A percentile compares a stretch with the other conserved stretches of the same genome.
Conservation (phyloP, 1,284 basidiomycete species). For the Malassezia pachydermatis region DNA sequence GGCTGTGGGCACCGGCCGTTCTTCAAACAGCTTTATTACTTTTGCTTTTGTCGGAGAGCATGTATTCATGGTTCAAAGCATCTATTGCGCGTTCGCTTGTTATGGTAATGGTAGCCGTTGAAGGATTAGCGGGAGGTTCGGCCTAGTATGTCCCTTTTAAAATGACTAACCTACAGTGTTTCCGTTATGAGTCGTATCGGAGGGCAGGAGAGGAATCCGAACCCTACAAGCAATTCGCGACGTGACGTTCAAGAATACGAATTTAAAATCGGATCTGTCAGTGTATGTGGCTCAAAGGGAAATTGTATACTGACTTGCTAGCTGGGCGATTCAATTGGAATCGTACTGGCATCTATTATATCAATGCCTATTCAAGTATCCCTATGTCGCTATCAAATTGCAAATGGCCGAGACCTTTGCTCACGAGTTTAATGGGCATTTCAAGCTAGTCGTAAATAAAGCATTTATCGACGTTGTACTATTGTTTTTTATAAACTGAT, state of each 20-base stretch:
- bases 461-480: not conserved
- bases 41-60: slow-evolving; percentile 57
- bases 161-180: slow-evolving; percentile 5
- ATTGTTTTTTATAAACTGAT: not conserved
- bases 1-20: slow-evolving; percentile 66
- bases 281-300: slow-evolving; percentile 22
- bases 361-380: slow-evolving; percentile 40
- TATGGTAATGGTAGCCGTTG: slow-evolving; percentile 40
- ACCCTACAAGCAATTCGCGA: not conserved
- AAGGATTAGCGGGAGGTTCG: slow-evolving; percentile 37
- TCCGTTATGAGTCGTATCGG: slow-evolving; percentile 41
- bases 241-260: slow-evolving; percentile 35
- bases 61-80: slow-evolving; percentile 37
- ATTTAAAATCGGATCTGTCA: slow-evolving; percentile 43
- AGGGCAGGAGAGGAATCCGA: slow-evolving; percentile 15
- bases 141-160: slow-evolving; percentile 20
- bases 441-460: not conserved
- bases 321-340: slow-evolving; percentile 42
- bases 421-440: slow-evolving; percentile 23
- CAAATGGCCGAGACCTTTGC: slow-evolving; percentile 29
- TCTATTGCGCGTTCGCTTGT: slow-evolving; percentile 39
- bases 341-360: slow-evolving; percentile 34
- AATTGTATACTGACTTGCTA: slow-evolving; percentile 6
- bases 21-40: slow-evolving; percentile 60
- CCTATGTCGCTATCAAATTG: slow-evolving; percentile 33